These are phyloP conservation scores for Yamadazyma atlantica DNA, from an alignment of 1,139 yeast species.

Conservation along the genomic window DNA sequence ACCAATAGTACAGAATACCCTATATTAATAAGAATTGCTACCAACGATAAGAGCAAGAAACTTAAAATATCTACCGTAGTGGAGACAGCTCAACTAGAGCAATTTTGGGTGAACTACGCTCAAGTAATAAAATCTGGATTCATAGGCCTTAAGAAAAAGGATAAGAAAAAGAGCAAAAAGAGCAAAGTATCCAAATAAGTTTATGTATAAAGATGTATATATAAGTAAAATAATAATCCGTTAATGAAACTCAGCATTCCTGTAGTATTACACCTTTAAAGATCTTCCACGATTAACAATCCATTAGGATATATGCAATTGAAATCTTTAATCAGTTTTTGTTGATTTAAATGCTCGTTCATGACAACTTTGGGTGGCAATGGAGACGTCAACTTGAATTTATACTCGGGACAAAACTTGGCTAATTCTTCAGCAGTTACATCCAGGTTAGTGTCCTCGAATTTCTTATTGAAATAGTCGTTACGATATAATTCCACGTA, in stretches of 20 bases:
- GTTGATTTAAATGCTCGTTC: constrained; percentile 21
- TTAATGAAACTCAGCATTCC: neutral
- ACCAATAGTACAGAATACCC: constrained; percentile 36
- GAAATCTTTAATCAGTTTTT: constrained; percentile 26
- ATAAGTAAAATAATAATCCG: neutral
- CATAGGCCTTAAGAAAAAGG: constrained; percentile 52
- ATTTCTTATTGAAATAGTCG: constrained; percentile 40
- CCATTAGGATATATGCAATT: constrained; percentile 45
- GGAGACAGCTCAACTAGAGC: constrained; percentile 51
- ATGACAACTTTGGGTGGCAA: constrained; percentile 39
- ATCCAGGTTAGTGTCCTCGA: constrained; percentile 10
- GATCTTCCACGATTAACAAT: constrained; percentile 37
- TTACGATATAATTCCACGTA: constrained; percentile 47
- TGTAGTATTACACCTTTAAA: constrained; percentile 2
- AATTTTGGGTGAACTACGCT: constrained; percentile 70
- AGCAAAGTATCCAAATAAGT: constrained; percentile 19
- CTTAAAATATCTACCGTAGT: constrained; percentile 67
- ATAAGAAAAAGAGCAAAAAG: constrained; percentile 52
- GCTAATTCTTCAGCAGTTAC: constrained; percentile 21
- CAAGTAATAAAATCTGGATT: constrained; percentile 59
- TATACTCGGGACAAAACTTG: constrained; percentile 24
- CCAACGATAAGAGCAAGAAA: constrained; percentile 35
- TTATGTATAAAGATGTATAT: neutral
- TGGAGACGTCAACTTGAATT: constrained; percentile 37
- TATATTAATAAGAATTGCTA: constrained; percentile 49